Conservation (phyloP, 2,329 filamentous ascomycete genomes). For the Penicillium decumbens region DNA sequence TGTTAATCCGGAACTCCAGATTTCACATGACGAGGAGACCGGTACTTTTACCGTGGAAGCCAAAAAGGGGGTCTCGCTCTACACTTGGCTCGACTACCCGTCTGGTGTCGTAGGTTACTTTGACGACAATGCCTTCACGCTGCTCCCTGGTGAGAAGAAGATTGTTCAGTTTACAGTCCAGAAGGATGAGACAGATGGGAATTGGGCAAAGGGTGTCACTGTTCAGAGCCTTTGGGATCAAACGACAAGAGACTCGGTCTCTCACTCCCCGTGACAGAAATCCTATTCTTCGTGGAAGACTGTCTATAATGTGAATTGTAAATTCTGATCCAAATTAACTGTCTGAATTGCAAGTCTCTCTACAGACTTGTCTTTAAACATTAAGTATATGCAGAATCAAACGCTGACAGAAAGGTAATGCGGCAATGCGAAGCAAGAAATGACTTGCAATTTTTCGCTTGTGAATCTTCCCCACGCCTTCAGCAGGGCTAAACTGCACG, state of each 20-base stretch:
- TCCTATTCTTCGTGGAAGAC: not conserved
- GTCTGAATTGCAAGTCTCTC: not conserved
- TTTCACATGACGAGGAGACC: conserved; percentile 31
- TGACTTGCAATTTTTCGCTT: not conserved
- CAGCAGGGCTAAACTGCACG: too few species aligned
- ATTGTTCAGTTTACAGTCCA: conserved; percentile 46
- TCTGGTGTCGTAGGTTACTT: conserved; percentile 49
- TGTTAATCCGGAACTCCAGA: conserved; percentile 47
- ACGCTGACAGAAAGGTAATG: not conserved
- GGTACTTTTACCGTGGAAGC: conserved; percentile 48
- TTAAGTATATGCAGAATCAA: not conserved
- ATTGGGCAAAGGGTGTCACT: conserved; percentile 47
- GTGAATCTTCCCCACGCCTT: not conserved
- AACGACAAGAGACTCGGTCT: conserved; percentile 12
- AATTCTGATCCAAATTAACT: not conserved
- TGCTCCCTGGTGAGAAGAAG: conserved; percentile 45
- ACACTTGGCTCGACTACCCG: conserved; percentile 55
- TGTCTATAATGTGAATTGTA: not conserved
- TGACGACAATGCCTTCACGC: conserved; percentile 51
- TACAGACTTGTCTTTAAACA: not conserved
- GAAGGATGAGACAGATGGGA: conserved; percentile 42
- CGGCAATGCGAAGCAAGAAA: not conserved
- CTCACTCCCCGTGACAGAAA: not conserved
- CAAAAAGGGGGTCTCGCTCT: conserved; percentile 47
- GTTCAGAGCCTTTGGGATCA: conserved; percentile 53